These are phyloP conservation scores for Melampsora larici-populina DNA, from an alignment of 1,284 basidiomycete species.

Conservation along the genomic window DNA sequence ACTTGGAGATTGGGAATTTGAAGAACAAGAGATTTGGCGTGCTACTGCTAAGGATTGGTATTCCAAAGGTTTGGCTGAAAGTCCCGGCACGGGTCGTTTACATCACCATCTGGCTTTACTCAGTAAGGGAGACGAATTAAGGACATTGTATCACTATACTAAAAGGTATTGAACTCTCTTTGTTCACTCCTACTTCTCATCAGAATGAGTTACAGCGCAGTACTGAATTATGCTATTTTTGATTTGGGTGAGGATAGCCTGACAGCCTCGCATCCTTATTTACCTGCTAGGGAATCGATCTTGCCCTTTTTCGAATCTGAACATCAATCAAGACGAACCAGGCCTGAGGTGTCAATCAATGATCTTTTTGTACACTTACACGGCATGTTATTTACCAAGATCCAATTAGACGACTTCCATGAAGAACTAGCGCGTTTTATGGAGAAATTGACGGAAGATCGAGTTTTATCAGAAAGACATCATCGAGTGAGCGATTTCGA, in stretches of 20 bases:
- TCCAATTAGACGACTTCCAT: slow-evolving; percentile 85
- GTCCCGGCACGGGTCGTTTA: slow-evolving; percentile 82
- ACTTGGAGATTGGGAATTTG: slow-evolving; percentile 77
- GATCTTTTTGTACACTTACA: slow-evolving; percentile 89
- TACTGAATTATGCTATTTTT: slow-evolving; percentile 14
- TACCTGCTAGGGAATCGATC: slow-evolving; percentile 79
- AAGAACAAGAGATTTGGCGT: slow-evolving; percentile 90
- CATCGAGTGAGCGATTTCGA: slow-evolving; percentile 7
- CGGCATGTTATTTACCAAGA: slow-evolving; percentile 91
- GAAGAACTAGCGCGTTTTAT: slow-evolving; percentile 76
- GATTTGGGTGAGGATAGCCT: slow-evolving; percentile 53
- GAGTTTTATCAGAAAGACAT: slow-evolving; percentile 45
- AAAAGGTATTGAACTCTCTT: slow-evolving; percentile 67
- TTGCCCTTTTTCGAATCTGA: slow-evolving; percentile 71
- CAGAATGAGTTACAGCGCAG: background rate
- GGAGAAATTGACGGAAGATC: slow-evolving; percentile 70
- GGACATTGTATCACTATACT: slow-evolving; percentile 85
- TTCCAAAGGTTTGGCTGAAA: slow-evolving; percentile 75
- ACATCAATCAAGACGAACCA: slow-evolving; percentile 57
- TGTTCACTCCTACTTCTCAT: background rate
- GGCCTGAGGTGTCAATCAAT: slow-evolving; percentile 68
- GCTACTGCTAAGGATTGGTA: slow-evolving; percentile 90
- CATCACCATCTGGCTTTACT: slow-evolving; percentile 93
- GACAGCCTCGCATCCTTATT: slow-evolving; percentile 82
- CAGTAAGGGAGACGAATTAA: slow-evolving; percentile 76